phyloP scores from a whole-genome alignment of 2,329 filamentous ascomycete species.

The Onygenales sp. region DNA sequence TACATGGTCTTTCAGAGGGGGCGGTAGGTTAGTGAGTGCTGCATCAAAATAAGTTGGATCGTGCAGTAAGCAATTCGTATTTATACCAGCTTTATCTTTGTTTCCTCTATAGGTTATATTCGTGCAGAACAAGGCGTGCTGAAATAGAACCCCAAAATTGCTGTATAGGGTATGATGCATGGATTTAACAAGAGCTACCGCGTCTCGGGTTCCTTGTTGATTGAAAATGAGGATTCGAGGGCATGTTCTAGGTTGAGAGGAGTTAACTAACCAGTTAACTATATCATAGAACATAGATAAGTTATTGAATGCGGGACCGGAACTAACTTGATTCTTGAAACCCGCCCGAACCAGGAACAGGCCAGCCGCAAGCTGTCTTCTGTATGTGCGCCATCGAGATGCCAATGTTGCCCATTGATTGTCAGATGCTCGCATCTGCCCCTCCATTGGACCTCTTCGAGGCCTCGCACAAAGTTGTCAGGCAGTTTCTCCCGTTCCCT shows the following conservation, averaged over 20 bases:
- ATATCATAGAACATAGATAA: not conserved
- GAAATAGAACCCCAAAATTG: not conserved
- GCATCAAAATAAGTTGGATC: not conserved
- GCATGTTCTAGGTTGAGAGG: not conserved
- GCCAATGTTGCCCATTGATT: constrained; percentile 3
- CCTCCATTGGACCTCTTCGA: constrained; percentile 14
- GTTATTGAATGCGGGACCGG: not conserved
- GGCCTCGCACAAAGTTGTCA: constrained; percentile 17
- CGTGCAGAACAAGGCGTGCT: not conserved
- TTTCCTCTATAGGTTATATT: not conserved
- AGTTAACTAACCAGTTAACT: not conserved
- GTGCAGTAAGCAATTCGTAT: not conserved
- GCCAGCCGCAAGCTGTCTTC: not conserved
- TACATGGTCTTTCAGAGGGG: not conserved
- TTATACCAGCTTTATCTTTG: not conserved
- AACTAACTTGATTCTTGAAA: not conserved
- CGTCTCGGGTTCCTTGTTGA: not conserved
- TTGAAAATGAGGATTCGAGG: not conserved
- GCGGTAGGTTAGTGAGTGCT: not conserved
- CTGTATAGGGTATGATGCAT: not conserved
- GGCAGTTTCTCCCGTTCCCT: constrained; percentile 18
- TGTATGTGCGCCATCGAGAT: constrained; percentile 8
- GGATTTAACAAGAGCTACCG: not conserved
- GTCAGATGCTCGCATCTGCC: constrained; percentile 5
- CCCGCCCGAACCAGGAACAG: not conserved